phyloP scores from a whole-genome alignment of 164 flowering plant species.

The Vitis labrusca region DNA sequence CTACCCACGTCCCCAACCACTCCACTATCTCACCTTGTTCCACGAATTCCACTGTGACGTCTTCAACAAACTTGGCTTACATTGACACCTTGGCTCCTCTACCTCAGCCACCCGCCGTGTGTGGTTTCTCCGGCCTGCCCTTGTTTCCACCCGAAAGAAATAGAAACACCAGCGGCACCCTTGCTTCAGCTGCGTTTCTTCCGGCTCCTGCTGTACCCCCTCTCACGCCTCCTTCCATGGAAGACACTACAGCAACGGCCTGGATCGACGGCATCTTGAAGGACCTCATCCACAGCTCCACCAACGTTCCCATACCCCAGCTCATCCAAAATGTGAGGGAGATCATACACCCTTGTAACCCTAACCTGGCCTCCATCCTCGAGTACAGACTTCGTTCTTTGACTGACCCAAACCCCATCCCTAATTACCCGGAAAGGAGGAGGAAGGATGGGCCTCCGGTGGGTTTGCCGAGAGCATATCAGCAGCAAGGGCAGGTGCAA shows the following conservation, averaged over 20 bases:
- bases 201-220: background rate
- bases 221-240: constrained; percentile 22
- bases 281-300: constrained; percentile 69
- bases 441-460: constrained; percentile 22
- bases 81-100: background rate
- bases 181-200: background rate
- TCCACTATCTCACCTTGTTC: constrained; percentile 38
- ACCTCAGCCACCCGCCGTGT: constrained; percentile 45
- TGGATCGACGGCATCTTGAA: constrained; percentile 89
- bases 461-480: constrained; percentile 13
- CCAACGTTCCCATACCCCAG: constrained; percentile 74
- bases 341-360: constrained; percentile 88
- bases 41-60: constrained; percentile 31
- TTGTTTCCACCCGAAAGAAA: constrained; percentile 63
- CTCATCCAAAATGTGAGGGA: constrained; percentile 92
- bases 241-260: constrained; percentile 46
- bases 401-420: constrained; percentile 26
- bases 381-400: constrained; percentile 79
- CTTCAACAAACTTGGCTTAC: constrained; percentile 14
- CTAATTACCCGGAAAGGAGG: constrained; percentile 19
- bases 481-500: constrained; percentile 19
- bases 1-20: constrained; percentile 33
- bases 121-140: constrained; percentile 88
- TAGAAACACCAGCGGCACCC: constrained; percentile 4
- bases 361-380: constrained; percentile 68